Evolutionary conservation across 371 early-diverging fungal species (phyloP).

Genomic region (Blakeslea trispora): DNA sequence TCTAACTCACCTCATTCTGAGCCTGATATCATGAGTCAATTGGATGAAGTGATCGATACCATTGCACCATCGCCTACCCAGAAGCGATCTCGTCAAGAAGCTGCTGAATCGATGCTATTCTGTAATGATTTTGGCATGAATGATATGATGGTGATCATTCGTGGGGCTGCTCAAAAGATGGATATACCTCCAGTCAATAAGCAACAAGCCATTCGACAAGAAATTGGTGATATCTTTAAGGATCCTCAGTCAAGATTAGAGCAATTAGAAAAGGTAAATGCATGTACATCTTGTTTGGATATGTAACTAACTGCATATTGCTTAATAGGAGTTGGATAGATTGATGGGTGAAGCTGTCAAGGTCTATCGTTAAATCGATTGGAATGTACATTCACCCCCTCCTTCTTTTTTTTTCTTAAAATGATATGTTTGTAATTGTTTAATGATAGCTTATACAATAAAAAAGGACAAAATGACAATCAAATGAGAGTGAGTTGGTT

Average conservation of each 20-base stretch:
- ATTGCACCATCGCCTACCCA: conserved; percentile 7
- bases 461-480: too few species aligned
- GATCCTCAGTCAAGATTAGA: conserved; percentile 42
- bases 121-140: conserved; percentile 55
- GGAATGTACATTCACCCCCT: too few species aligned
- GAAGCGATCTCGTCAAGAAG: conserved; percentile 15
- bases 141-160: conserved; percentile 51
- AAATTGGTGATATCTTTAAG: conserved; percentile 41
- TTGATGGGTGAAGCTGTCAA: conserved; percentile 39
- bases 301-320: neutral
- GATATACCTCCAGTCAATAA: neutral
- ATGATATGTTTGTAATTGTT: too few species aligned
- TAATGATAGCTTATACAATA: neutral
- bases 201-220: conserved; percentile 30
- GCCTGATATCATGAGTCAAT: conserved; percentile 13
- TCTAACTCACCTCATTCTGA: conserved; percentile 8
- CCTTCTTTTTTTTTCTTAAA: too few species aligned
- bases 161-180: conserved; percentile 34
- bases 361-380: conserved; percentile 25
- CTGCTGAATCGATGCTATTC: conserved; percentile 42
- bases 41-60: conserved; percentile 25
- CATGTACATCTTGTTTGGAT: too few species aligned
- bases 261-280: conserved; percentile 47
- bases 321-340: conserved; percentile 39
- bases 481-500: too few species aligned